Base-by-base conservation (phyloP, 768 basidiomycete genomes). In the Strobilomyces dryophilus region DNA sequence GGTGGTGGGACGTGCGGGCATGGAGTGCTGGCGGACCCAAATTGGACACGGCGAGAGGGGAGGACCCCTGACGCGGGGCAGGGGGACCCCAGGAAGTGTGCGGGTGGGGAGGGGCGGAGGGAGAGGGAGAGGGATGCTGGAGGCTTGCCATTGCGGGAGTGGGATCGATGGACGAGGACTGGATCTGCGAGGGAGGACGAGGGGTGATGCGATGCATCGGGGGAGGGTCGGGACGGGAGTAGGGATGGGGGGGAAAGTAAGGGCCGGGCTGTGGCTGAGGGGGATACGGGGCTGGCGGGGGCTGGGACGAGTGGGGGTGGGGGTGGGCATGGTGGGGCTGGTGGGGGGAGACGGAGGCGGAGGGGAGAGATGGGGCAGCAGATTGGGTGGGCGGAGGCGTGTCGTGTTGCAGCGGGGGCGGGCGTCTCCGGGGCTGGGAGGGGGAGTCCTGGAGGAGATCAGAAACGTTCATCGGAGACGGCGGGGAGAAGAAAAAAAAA, bases 391-490 rank as follows among this genome's bases (percentile, higher is more conserved):
- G 66, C 12, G 65, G 60, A 1, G 63, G 45, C 0, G 64, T 52
- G 6, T 63, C 59, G 45, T 62, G 65, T 47, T 66, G 67, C 12
- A 60, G 51, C 18, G 55, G 58, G 57, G 64, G 59, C 11, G 71
- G 56, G 4, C 61, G 61, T 62, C 72, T 61, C 20, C 72, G 58
- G 61, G 79, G 79, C 60, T 84, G 83, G 0, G 84, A 84, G 45
- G 85, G 85, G 0, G 84, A 81, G 67, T 84, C 83, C 59, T 86
- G 84, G 24, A 88, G 72, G 52, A 88, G 77, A 64, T 75, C 80
- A 21, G 81, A 80, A 59, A 88, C 83, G 70, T 87, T 85, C 85
- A 87, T 87, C 2, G 2, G 46, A 1, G 41, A 3, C 34, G 15
- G 14, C 8, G 9, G 14, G 3, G n/a, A 46, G 45, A 39, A 32